These are phyloP conservation scores for Mycena vulgaris DNA, from an alignment of 768 basidiomycete species.

Conservation along the genomic window DNA sequence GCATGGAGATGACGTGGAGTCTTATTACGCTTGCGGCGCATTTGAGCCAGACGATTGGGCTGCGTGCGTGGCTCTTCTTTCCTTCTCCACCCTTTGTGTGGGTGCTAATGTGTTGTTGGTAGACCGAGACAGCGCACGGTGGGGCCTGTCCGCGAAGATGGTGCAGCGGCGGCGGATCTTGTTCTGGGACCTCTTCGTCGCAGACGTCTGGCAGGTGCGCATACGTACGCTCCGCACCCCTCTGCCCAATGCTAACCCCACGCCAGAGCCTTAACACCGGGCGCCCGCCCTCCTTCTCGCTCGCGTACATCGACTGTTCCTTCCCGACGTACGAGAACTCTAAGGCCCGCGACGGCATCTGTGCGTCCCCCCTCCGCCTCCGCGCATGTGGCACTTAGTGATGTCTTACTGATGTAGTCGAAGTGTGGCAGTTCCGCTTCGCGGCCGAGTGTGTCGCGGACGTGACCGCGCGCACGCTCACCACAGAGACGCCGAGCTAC, in stretches of 20 bases:
- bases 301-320: slow-evolving; percentile 77
- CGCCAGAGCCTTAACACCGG: slow-evolving; percentile 77
- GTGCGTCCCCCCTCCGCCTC: slow-evolving; percentile 38
- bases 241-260: neutral
- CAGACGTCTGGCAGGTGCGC: slow-evolving; percentile 78
- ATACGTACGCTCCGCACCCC: neutral
- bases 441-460: slow-evolving; percentile 77
- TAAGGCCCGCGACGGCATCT: slow-evolving; percentile 47
- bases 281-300: slow-evolving; percentile 77
- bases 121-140: slow-evolving; percentile 79
- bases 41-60: slow-evolving; percentile 78
- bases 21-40: slow-evolving; percentile 76
- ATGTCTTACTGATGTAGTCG: slow-evolving; percentile 57
- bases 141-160: slow-evolving; percentile 74
- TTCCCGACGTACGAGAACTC: slow-evolving; percentile 62
- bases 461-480: slow-evolving; percentile 72
- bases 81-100: neutral
- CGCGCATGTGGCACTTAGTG: neutral
- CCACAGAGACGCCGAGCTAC: slow-evolving; percentile 76
- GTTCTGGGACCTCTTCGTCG: slow-evolving; percentile 86
- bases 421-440: slow-evolving; percentile 75
- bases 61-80: slow-evolving; percentile 67
- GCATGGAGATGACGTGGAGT: slow-evolving; percentile 83
- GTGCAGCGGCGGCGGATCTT: slow-evolving; percentile 76
- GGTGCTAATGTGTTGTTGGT: slow-evolving; percentile 10